Conservation (phyloP, 2,329 filamentous ascomycete species). For the Sporothrix variecibatus region DNA sequence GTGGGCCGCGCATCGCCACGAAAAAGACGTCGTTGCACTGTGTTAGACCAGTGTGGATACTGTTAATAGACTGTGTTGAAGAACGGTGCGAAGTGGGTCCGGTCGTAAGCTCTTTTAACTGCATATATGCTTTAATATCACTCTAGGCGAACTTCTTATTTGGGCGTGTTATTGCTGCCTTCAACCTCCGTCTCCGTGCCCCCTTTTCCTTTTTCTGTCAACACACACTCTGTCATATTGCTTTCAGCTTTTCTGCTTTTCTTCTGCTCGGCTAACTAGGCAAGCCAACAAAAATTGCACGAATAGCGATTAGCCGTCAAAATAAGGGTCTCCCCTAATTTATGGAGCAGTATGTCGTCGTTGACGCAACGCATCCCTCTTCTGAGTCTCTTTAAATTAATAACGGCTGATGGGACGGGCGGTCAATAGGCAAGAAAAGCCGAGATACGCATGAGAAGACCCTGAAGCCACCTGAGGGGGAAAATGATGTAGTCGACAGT, state of each 20-base stretch:
- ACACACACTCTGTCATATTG: neutral
- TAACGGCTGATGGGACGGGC: neutral
- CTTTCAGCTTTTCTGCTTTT: neutral
- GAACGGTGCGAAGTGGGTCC: neutral
- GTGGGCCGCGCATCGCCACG: conserved; percentile 14
- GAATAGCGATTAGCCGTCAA: conserved; percentile 3
- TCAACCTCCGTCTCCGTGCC: conserved; percentile 13
- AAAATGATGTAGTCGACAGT: neutral
- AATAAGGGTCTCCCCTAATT: neutral
- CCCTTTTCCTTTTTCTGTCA: conserved; percentile 2
- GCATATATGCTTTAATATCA: neutral
- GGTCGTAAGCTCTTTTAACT: neutral
- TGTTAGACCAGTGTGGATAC: neutral
- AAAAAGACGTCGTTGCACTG: neutral
- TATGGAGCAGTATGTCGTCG: neutral
- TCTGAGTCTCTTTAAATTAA: neutral
- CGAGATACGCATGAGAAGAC: neutral
- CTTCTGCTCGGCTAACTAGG: conserved; percentile 2
- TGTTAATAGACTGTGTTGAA: neutral
- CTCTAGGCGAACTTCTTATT: conserved; percentile 1
- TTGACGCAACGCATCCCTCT: neutral
- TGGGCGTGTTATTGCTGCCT: neutral
- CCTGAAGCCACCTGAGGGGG: neutral
- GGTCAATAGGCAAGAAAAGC: conserved; percentile 18
- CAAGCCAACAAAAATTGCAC: neutral